Percentiles rank a stretch among this genome's conserved stretches.
Evolutionary conservation across 2,329 filamentous ascomycete species (phyloP).

Genomic region (Calonectria hawksworthii): DNA sequence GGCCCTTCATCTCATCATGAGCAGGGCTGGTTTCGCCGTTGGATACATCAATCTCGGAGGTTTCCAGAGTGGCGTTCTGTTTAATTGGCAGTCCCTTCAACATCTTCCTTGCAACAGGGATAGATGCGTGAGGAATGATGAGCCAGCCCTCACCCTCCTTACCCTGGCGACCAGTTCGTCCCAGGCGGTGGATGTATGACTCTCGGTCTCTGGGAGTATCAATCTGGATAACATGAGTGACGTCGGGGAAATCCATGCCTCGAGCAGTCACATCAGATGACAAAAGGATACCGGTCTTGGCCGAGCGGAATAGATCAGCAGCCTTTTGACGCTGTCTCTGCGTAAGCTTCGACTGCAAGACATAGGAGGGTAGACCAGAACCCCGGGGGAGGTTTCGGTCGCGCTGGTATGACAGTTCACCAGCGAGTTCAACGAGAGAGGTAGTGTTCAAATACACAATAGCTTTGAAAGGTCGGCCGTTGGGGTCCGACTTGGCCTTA

Average conservation of each 20-base stretch:
- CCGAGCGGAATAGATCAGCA: slow-evolving; percentile 78
- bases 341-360: slow-evolving; percentile 83
- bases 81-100: slow-evolving; percentile 74
- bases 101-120: slow-evolving; percentile 60
- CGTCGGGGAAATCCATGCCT: slow-evolving; percentile 86
- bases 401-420: slow-evolving; percentile 63
- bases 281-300: slow-evolving; percentile 75
- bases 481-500: slow-evolving; percentile 55
- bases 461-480: slow-evolving; percentile 84
- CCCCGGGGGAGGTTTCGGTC: slow-evolving; percentile 54
- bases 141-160: slow-evolving; percentile 81
- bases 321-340: slow-evolving; percentile 78
- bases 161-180: slow-evolving; percentile 81
- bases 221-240: slow-evolving; percentile 84
- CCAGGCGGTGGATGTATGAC: slow-evolving; percentile 83
- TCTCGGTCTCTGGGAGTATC: slow-evolving; percentile 75
- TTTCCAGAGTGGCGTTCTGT: slow-evolving; percentile 64
- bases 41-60: slow-evolving; percentile 66
- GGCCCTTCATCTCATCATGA: slow-evolving; percentile 59
- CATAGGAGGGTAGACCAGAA: slow-evolving; percentile 55
- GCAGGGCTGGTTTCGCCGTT: slow-evolving; percentile 62
- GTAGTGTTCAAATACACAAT: slow-evolving; percentile 93
- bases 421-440: slow-evolving; percentile 76
- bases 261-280: slow-evolving; percentile 86
- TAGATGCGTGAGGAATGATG: slow-evolving; percentile 70